Evolutionary conservation across 2,329 filamentous ascomycete species (phyloP), one percentile per base, ranked within the genome.

Genomic region (Monosporascus sp.): DNA sequence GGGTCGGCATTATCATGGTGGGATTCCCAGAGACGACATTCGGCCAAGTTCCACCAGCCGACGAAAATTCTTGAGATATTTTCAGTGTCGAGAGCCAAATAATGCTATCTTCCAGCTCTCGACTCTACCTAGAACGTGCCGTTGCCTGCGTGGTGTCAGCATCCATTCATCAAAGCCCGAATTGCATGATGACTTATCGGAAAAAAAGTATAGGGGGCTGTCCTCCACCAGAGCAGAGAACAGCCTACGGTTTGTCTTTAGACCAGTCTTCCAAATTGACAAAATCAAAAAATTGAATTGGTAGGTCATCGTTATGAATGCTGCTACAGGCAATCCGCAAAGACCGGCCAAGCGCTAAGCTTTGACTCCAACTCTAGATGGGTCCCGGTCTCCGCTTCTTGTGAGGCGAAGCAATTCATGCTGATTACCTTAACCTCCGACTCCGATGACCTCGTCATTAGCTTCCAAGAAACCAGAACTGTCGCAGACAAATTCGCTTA

Each of bases 311-410:
- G 31, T 45, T 45, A 17, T 53, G 15, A 43, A 54, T 41, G 25
- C 50, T 48, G 51, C 52, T 51, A 47, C 55, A 53, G 47, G 64
- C 65, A 66, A 62, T 64, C 53, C 59, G 59, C 59, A 53, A 68
- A 66, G 65, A 61, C 75, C 80, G 76, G 89, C 93, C 89, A 92
- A 93, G 90, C 81, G 79, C 89, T 77, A 90, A 85, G 78, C 90
- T 91, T 90, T 95, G 90, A 95, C 86, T 77, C 88, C 88, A 90
- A 91, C 88, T 82, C 86, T 69, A 83, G 88, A 90, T 90, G 90
- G 88, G 89, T 90, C 89, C 90, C 79, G 73, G 72, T 15, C 62
- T 64, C 67, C 63, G 68, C 67, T 65, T 62, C 59, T 46, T 52
- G 54, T 54, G 49, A 54, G 49, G 35, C 37, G 43, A 46, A 54